These are phyloP conservation scores for Camelina laxa DNA, from an alignment of 345 rosid genomes.

Conservation along the genomic window DNA sequence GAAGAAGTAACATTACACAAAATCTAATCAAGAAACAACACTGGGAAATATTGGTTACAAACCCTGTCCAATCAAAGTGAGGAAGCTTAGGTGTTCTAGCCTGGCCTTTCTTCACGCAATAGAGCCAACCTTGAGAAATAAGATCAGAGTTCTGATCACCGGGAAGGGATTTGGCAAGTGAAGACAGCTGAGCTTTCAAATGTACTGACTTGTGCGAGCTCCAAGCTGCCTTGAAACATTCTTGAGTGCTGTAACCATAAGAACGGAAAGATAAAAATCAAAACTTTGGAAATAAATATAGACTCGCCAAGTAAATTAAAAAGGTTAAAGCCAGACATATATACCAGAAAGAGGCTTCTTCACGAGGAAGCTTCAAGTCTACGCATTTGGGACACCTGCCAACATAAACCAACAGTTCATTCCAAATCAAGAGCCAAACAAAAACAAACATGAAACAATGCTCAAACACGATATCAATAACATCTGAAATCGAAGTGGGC, in stretches of 20 bases:
- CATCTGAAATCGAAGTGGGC: not conserved
- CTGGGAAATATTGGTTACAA: slow-evolving; percentile 26
- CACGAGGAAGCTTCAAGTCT: slow-evolving; percentile 93
- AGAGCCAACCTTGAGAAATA: slow-evolving; percentile 71
- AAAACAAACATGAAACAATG: not conserved
- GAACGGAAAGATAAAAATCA: not conserved
- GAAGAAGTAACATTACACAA: not conserved
- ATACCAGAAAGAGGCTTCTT: slow-evolving; percentile 91
- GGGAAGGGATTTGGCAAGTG: slow-evolving; percentile 49
- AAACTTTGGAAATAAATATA: not conserved
- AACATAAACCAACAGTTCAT: slow-evolving; percentile 2
- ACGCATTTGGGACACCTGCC: slow-evolving; percentile 90
- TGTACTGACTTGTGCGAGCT: slow-evolving; percentile 89
- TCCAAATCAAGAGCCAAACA: not conserved
- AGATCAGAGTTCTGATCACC: slow-evolving; percentile 52
- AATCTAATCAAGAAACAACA: not conserved
- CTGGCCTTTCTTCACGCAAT: slow-evolving; percentile 79
- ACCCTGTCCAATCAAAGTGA: slow-evolving; percentile 96
- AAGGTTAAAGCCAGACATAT: slow-evolving; percentile 28
- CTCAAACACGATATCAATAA: not conserved
- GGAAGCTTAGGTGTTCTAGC: slow-evolving; percentile 69
- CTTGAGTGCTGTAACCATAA: slow-evolving; percentile 67
- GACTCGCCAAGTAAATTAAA: slow-evolving; percentile 1
- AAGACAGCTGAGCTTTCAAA: slow-evolving; percentile 66
- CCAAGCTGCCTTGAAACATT: slow-evolving; percentile 95